These are phyloP conservation scores for carrot (Daucus carota) DNA, from an alignment of 129 eudicot species.

Conservation along the genomic window DH1_v3.0 NC_030386.2:24273501-24274000, in stretches of 20 bases:
- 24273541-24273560: constrained; percentile 74
- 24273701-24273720: constrained; percentile 71
- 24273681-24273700: constrained; percentile 69
- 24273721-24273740: constrained; percentile 76
- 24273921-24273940: constrained; percentile 86
- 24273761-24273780: neutral
- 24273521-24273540: constrained; percentile 62
- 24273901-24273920: constrained; percentile 61
- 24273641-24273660: constrained; percentile 24
- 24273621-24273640: neutral
- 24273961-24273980: constrained; percentile 73
- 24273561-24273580: constrained; percentile 52
- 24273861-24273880: constrained; percentile 75
- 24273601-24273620: neutral
- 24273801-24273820: neutral
- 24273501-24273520: constrained; percentile 46
- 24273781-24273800: neutral
- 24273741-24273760: constrained; percentile 6
- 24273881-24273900: constrained; percentile 90
- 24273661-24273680: constrained; percentile 90
- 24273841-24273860: constrained; percentile 66
- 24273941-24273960: constrained; percentile 80
- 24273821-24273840: neutral
- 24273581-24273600: constrained; percentile 4
- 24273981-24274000: constrained; percentile 50